Evolutionary conservation across 768 basidiomycete species (phyloP).

Genomic region (Psilocybe cyanescens): DNA sequence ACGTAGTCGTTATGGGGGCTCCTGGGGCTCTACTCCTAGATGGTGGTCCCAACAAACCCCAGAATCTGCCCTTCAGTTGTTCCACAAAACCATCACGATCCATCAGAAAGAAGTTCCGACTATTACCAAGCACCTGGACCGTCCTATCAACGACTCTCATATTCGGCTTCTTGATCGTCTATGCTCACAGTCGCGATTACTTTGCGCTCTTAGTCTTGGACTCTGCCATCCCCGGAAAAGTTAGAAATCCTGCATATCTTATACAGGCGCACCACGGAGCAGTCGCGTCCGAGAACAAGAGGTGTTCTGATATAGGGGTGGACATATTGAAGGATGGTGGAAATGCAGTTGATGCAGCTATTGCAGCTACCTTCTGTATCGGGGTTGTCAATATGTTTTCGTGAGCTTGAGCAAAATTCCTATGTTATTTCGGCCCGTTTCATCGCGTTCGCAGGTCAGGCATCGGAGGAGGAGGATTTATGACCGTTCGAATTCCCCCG

Average conservation of each 20-base stretch:
- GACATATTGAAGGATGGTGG: conserved; percentile 79
- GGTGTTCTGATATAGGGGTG: conserved; percentile 88
- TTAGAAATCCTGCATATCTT: conserved; percentile 48
- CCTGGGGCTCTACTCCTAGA: neutral
- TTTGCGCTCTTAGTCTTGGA: neutral
- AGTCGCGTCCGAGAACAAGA: conserved; percentile 86
- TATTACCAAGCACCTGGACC: neutral
- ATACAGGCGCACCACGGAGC: conserved; percentile 74
- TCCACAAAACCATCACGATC: neutral
- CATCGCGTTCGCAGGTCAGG: conserved; percentile 55
- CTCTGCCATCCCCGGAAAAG: neutral
- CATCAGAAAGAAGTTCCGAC: neutral
- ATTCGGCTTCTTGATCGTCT: conserved; percentile 1
- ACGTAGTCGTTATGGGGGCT: conserved; percentile 1
- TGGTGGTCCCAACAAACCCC: neutral
- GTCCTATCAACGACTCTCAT: conserved; percentile 2
- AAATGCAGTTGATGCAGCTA: conserved; percentile 88
- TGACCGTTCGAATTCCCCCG: conserved; percentile 80
- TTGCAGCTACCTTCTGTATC: conserved; percentile 77
- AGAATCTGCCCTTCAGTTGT: conserved; percentile 9
- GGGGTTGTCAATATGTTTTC: conserved; percentile 93
- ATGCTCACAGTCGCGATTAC: neutral
- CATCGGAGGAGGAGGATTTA: conserved; percentile 88
- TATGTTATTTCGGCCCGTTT: neutral
- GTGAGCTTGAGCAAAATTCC: conserved; percentile 41